Evolutionary conservation across 2,329 filamentous ascomycete genomes (phyloP).

Genomic region (Alternaria sp.): DNA sequence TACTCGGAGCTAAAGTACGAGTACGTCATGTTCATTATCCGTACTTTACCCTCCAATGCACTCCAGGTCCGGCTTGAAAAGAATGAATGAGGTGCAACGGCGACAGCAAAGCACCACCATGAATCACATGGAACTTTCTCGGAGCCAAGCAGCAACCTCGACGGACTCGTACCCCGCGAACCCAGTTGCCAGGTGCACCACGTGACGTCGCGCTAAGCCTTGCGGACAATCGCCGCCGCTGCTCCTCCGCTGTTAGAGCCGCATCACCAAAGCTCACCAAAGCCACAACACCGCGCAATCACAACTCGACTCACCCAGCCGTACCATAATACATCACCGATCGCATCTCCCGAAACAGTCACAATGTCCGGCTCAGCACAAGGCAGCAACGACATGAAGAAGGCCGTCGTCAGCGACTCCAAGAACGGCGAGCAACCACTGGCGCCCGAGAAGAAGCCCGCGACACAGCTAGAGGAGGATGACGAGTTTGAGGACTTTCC

Average conservation of each 20-base stretch:
- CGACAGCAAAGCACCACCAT: background rate
- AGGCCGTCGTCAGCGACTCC: slow-evolving; percentile 47
- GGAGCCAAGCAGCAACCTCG: slow-evolving; percentile 4
- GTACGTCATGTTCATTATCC: slow-evolving; percentile 23
- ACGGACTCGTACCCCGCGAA: slow-evolving; percentile 10
- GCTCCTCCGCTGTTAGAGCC: slow-evolving; percentile 19
- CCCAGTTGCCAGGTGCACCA: slow-evolving; percentile 8
- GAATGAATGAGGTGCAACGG: background rate
- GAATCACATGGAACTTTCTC: background rate
- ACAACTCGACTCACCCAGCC: background rate
- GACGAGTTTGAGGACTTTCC: slow-evolving; percentile 99
- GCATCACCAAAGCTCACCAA: slow-evolving; percentile 21
- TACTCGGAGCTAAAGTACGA: slow-evolving; percentile 18
- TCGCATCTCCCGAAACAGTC: background rate
- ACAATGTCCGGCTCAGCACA: slow-evolving; percentile 58
- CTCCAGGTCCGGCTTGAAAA: background rate
- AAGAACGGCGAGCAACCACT: slow-evolving; percentile 51
- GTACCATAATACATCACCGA: background rate
- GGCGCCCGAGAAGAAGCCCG: slow-evolving; percentile 64
- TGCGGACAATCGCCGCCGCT: slow-evolving; percentile 20
- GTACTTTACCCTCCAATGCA: slow-evolving; percentile 3
- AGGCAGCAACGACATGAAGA: slow-evolving; percentile 48
- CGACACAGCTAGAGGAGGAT: slow-evolving; percentile 84
- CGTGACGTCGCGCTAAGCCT: slow-evolving; percentile 27
- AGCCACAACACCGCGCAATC: slow-evolving; percentile 3